These are phyloP conservation scores for Auricularia auricula-judae DNA, from an alignment of 768 basidiomycete species.

Conservation along the genomic window DNA sequence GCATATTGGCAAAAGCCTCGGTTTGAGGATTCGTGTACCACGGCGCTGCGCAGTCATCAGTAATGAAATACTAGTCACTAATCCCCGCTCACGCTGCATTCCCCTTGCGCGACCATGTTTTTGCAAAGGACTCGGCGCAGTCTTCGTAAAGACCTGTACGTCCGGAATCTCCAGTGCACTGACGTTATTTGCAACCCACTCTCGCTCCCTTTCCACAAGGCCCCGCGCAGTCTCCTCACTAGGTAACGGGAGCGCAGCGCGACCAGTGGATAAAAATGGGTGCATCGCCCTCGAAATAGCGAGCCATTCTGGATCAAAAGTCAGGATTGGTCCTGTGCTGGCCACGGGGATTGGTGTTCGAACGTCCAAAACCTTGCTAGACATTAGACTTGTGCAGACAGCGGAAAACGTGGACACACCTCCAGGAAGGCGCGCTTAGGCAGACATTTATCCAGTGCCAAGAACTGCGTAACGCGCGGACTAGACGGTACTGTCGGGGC, in stretches of 20 bases:
- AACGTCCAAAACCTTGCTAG: constrained; percentile 60
- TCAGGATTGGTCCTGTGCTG: constrained; percentile 22
- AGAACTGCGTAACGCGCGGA: constrained; percentile 50
- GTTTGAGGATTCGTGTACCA: constrained; percentile 87
- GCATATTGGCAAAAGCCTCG: constrained; percentile 67
- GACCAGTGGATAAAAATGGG: constrained; percentile 53
- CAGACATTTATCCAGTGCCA: constrained; percentile 88
- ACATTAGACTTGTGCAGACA: neutral
- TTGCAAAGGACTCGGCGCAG: constrained; percentile 43
- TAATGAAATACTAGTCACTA: neutral
- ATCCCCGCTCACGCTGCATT: constrained; percentile 25
- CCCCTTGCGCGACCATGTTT: constrained; percentile 27
- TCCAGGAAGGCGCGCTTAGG: constrained; percentile 66
- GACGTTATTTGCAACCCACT: constrained; percentile 60
- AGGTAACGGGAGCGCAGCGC: constrained; percentile 47
- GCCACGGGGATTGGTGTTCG: constrained; percentile 17
- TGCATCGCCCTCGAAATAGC: constrained; percentile 85
- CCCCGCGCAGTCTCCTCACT: constrained; percentile 36
- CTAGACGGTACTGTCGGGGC: neutral
- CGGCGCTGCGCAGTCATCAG: constrained; percentile 34
- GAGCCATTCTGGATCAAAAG: constrained; percentile 87
- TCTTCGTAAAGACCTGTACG: constrained; percentile 41
- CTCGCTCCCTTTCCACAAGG: constrained; percentile 45
- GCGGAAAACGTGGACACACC: constrained; percentile 27
- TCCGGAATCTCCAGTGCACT: constrained; percentile 15